These are phyloP conservation scores for Colletotrichum chlorophyti DNA, from an alignment of 2,329 filamentous ascomycete genomes.

Conservation along the genomic window DNA sequence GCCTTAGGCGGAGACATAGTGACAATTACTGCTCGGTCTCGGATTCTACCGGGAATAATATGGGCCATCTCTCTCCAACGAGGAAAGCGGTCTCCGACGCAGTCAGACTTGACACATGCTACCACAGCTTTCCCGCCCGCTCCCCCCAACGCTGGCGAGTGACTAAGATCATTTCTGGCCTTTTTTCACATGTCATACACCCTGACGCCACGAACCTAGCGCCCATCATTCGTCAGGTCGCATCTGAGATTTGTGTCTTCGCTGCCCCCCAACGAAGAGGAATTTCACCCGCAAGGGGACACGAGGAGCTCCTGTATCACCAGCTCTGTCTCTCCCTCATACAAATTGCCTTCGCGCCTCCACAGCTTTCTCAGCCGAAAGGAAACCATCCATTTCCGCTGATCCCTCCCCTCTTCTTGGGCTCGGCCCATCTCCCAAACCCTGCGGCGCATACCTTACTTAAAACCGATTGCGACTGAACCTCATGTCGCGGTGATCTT, in stretches of 20 bases:
- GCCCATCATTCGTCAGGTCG: slow-evolving; percentile 24
- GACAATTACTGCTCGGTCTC: no score
- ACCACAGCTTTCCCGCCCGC: no score
- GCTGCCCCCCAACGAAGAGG: slow-evolving; percentile 8
- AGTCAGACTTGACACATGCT: slow-evolving; percentile 3
- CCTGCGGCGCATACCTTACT: slow-evolving; percentile 1
- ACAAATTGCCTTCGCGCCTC: no score
- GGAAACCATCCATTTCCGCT: neutral
- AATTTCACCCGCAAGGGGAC: neutral
- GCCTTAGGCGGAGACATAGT: neutral
- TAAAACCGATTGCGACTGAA: neutral
- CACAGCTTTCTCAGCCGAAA: neutral
- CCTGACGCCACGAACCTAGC: slow-evolving; percentile 27
- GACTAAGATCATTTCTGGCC: neutral
- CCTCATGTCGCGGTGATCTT: slow-evolving; percentile 16
- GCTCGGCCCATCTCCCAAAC: neutral
- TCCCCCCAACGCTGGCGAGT: neutral
- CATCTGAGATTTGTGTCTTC: slow-evolving; percentile 18
- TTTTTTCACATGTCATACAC: slow-evolving; percentile 26
- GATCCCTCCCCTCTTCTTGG: no score
- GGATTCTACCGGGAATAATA: no score
- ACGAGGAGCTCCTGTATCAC: slow-evolving; percentile 2
- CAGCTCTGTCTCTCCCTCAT: neutral
- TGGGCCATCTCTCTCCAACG: neutral
- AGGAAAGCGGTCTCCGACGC: slow-evolving; percentile 3